These are phyloP conservation scores for Ustanciosporium gigantosporum DNA, from an alignment of 1,284 basidiomycete genomes.

Conservation along the genomic window DNA sequence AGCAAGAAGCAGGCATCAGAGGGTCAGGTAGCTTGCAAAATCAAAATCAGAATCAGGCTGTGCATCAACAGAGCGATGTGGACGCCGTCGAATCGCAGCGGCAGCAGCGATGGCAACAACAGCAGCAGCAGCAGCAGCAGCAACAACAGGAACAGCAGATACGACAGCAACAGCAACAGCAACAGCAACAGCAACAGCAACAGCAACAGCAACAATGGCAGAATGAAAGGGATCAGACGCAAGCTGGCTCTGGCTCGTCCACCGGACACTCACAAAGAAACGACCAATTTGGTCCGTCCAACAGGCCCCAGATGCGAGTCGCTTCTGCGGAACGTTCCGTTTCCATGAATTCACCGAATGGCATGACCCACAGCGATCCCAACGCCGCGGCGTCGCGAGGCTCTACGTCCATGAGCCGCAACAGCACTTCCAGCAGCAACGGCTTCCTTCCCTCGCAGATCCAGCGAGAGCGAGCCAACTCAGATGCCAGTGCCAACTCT, in stretches of 20 bases:
- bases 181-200: slow-evolving; percentile 14
- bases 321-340: slow-evolving; percentile 37
- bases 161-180: neutral
- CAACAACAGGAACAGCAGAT: no score
- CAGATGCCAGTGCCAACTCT: slow-evolving; percentile 41
- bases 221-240: slow-evolving; percentile 7
- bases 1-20: slow-evolving; percentile 16
- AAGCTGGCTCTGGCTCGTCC: no score
- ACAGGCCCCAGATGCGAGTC: slow-evolving; percentile 24
- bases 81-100: slow-evolving; percentile 49
- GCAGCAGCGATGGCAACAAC: slow-evolving; percentile 11
- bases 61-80: slow-evolving; percentile 2
- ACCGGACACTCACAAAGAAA: no score
- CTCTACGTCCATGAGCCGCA: slow-evolving; percentile 20
- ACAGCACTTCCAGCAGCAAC: slow-evolving; percentile 32
- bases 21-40: no score
- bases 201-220: slow-evolving; percentile 19
- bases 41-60: neutral
- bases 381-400: slow-evolving; percentile 5
- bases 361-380: slow-evolving; percentile 9
- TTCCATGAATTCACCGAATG: slow-evolving; percentile 25
- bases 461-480: slow-evolving; percentile 43
- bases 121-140: slow-evolving; percentile 6
- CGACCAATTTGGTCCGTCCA: slow-evolving; percentile 2
- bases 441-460: slow-evolving; percentile 50